phyloP scores from a whole-genome alignment of 2,329 filamentous ascomycete genomes.

The Xylariaceae sp. region DNA sequence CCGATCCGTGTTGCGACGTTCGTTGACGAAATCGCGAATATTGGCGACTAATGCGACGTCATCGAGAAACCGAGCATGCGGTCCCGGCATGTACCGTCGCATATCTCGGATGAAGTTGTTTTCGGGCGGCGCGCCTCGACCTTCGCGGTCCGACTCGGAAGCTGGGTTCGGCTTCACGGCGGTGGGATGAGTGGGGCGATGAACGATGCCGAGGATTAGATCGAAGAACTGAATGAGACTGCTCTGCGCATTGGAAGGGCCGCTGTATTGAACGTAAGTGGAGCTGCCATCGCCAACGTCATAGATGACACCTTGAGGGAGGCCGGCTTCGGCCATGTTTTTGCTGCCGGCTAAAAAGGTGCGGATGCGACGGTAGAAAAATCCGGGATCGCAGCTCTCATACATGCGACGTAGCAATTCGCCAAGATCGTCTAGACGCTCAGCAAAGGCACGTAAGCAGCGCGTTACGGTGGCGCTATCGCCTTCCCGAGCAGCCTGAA shows the following conservation, averaged over 20 bases:
- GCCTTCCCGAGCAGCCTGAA: slow-evolving; percentile 67
- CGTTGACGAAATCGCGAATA: slow-evolving; percentile 75
- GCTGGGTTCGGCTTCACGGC: slow-evolving; percentile 57
- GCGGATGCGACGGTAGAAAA: slow-evolving; percentile 95
- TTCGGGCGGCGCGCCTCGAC: slow-evolving; percentile 41
- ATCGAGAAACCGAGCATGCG: slow-evolving; percentile 81
- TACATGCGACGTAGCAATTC: slow-evolving; percentile 81
- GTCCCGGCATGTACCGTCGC: slow-evolving; percentile 93
- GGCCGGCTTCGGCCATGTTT: slow-evolving; percentile 92
- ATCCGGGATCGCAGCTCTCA: slow-evolving; percentile 86
- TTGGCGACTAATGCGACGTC: slow-evolving; percentile 77
- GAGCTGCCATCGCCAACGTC: slow-evolving; percentile 67
- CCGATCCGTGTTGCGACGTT: slow-evolving; percentile 50
- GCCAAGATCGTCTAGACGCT: slow-evolving; percentile 80
- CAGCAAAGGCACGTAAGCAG: slow-evolving; percentile 76
- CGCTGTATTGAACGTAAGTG: slow-evolving; percentile 77
- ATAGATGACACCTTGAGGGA: slow-evolving; percentile 83
- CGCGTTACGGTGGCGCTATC: slow-evolving; percentile 68
- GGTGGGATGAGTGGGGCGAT: slow-evolving; percentile 85
- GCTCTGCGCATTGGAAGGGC: slow-evolving; percentile 94
- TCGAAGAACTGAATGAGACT: slow-evolving; percentile 98
- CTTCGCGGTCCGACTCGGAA: slow-evolving; percentile 43
- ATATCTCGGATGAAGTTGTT: slow-evolving; percentile 97
- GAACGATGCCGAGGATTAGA: slow-evolving; percentile 80
- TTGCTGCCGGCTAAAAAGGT: slow-evolving; percentile 94